Evolutionary conservation across 352 stramenopile species (phyloP), one percentile per base, ranked within the genome.

Genomic region (Phytophthora vignae): DNA sequence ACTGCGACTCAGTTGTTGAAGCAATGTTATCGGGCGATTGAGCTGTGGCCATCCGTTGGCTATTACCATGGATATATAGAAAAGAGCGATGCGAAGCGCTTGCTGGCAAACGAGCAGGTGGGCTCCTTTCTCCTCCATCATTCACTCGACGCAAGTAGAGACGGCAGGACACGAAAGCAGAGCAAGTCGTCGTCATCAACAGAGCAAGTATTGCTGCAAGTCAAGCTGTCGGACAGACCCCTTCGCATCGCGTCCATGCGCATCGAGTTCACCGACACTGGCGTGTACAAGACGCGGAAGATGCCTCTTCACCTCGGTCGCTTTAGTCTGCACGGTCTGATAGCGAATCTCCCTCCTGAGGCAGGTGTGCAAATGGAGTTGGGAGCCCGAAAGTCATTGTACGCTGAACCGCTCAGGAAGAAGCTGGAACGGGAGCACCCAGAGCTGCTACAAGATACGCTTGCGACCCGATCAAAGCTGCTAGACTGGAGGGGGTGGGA

Each of bases 61-160:
- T 92, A 79, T 55, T 91, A 90, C 21, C 80, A 90, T 40, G 82
- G 82, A 6, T 22, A 31, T 2, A 6, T 91, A 2, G 66, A 52
- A 7, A 79, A 56, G 42, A 59, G 36, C n/a, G 53, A 78, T 17
- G 83, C 76, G 0, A 87, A 76, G 7, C 22, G 52, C 9, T 44
- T 78, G 12, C 54, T 92, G 2, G 21, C 55, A 17, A 22, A n/a
- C 10, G 57, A 77, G 4, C 76, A 73, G 0, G 65, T 81, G 17
- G 83, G 85, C 4, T 68, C 83, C 0, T 91, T 84, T 63, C 66
- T 92, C 27, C 56, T 92, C 1, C 73, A 90, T 59, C 67, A 74
- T 33, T 25, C 56, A 6, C 0, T 55, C 21, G 33, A 74, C 57
- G 3, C 15, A 29, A 42, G 4, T 11, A 8, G 10, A 54, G 49